These are phyloP conservation scores for Polyplosphaeria fusca DNA, from an alignment of 495 filamentous ascomycete genomes.

Conservation along the genomic window DNA sequence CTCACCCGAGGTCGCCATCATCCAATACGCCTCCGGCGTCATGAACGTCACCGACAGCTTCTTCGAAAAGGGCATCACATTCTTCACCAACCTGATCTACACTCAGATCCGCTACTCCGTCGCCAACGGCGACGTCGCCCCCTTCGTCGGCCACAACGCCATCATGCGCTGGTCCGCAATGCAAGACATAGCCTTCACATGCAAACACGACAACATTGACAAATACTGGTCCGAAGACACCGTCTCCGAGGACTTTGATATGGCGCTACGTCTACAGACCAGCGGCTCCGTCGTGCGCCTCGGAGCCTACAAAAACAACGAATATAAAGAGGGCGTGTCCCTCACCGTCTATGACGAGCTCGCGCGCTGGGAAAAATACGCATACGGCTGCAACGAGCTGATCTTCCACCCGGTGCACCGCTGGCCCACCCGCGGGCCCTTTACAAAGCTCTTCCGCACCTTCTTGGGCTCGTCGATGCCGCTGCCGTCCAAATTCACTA, in stretches of 20 bases:
- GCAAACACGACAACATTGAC: constrained; percentile 62
- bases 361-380: constrained; percentile 82
- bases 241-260: constrained; percentile 83
- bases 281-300: constrained; percentile 71
- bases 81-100: constrained; percentile 83
- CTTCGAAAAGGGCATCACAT: constrained; percentile 62
- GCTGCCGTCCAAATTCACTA: constrained; percentile 74
- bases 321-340: constrained; percentile 82
- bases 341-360: constrained; percentile 83
- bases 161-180: constrained; percentile 76
- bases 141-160: constrained; percentile 72
- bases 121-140: constrained; percentile 77
- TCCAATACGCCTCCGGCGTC: constrained; percentile 50
- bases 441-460: constrained; percentile 68
- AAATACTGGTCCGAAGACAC: constrained; percentile 83
- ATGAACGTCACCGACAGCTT: constrained; percentile 47
- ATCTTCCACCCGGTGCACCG: constrained; percentile 68
- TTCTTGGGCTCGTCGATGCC: constrained; percentile 73
- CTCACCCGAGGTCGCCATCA: constrained; percentile 47
- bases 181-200: constrained; percentile 67
- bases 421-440: constrained; percentile 59
- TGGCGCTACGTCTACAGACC: constrained; percentile 75
- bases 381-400: constrained; percentile 82
- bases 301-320: constrained; percentile 68
- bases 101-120: constrained; percentile 74